A percentile compares a stretch with the other conserved stretches of the same genome.
Evolutionary conservation across 2,329 filamentous ascomycete species (phyloP).

Genomic region (Alternaria tenuissima): DNA sequence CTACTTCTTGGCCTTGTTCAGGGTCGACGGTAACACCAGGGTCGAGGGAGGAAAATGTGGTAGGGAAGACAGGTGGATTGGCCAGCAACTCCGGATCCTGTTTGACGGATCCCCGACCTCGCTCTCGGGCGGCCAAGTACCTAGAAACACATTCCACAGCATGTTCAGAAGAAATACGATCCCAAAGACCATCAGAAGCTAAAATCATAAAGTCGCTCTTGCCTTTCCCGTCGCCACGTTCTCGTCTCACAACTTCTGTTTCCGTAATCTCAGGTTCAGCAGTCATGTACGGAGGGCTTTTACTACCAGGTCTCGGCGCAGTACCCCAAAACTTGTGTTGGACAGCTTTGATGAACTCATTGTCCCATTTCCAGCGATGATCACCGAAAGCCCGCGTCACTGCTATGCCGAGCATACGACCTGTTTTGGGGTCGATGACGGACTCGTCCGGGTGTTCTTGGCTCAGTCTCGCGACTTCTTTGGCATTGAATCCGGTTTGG

Average conservation of each 20-base stretch:
- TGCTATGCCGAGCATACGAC: constrained; percentile 68
- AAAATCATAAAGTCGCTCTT: constrained; percentile 68
- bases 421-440: constrained; percentile 62
- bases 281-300: constrained; percentile 72
- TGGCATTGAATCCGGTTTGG: constrained; percentile 70
- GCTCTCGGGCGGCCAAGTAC: constrained; percentile 60
- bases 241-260: constrained; percentile 58
- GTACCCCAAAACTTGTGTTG: constrained; percentile 61
- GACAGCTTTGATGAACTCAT: constrained; percentile 57
- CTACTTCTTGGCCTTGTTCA: constrained; percentile 46
- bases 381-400: constrained; percentile 75
- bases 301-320: constrained; percentile 53
- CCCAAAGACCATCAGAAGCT: constrained; percentile 73
- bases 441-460: constrained; percentile 69
- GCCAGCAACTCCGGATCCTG: constrained; percentile 24
- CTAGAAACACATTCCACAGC: constrained; percentile 65
- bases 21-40: constrained; percentile 47
- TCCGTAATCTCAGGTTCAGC: constrained; percentile 71
- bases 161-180: constrained; percentile 64
- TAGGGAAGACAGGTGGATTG: constrained; percentile 18
- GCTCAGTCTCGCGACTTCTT: constrained; percentile 65
- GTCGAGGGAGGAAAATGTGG: constrained; percentile 26
- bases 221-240: constrained; percentile 7
- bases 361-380: constrained; percentile 71
- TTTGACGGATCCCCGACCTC: constrained; percentile 27